These are phyloP conservation scores for Nakaseomyces kungkrabaensis DNA, from an alignment of 1,139 yeast species.

Conservation along the genomic window DNA sequence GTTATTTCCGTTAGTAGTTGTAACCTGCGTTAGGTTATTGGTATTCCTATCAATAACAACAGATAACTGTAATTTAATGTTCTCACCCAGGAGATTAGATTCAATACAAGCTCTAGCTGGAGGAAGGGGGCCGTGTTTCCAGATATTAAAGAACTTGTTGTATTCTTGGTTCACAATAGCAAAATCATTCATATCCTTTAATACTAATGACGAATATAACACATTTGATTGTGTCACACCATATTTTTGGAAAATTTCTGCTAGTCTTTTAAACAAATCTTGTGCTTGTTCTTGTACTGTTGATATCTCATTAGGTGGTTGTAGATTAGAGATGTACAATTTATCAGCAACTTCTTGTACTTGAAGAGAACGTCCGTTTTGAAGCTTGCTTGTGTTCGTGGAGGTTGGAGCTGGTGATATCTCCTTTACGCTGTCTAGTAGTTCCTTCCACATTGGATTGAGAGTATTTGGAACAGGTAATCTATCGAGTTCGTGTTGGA, in stretches of 20 bases:
- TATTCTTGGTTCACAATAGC: slow-evolving; percentile 51
- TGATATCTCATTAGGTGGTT: slow-evolving; percentile 21
- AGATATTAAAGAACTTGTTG: slow-evolving; percentile 37
- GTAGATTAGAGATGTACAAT: slow-evolving; percentile 44
- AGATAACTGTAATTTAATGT: slow-evolving; percentile 44
- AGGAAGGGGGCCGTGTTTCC: slow-evolving; percentile 44
- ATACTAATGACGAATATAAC: slow-evolving; percentile 47
- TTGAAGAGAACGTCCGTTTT: slow-evolving; percentile 2
- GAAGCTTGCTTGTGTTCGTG: neutral
- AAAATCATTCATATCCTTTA: slow-evolving; percentile 59
- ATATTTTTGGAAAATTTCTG: slow-evolving; percentile 27
- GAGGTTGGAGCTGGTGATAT: neutral
- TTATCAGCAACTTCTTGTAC: slow-evolving; percentile 25
- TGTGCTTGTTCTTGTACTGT: slow-evolving; percentile 38
- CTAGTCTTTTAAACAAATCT: slow-evolving; percentile 41
- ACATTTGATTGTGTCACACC: slow-evolving; percentile 29
- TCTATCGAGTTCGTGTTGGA: slow-evolving; percentile 21
- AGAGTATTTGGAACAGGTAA: slow-evolving; percentile 40
- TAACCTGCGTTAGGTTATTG: slow-evolving; percentile 2
- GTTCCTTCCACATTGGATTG: slow-evolving; percentile 38
- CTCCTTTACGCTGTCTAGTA: slow-evolving; percentile 20
- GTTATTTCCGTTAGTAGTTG: slow-evolving; percentile 2
- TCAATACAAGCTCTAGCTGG: slow-evolving; percentile 85
- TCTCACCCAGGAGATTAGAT: slow-evolving; percentile 36
- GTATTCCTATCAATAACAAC: slow-evolving; percentile 35